A percentile compares a stretch with the other conserved stretches of the same genome.
These are phyloP conservation scores for Nicotiana attenuata DNA, from an alignment of 257 asterid genomes.

Conservation along the genomic window DNA sequence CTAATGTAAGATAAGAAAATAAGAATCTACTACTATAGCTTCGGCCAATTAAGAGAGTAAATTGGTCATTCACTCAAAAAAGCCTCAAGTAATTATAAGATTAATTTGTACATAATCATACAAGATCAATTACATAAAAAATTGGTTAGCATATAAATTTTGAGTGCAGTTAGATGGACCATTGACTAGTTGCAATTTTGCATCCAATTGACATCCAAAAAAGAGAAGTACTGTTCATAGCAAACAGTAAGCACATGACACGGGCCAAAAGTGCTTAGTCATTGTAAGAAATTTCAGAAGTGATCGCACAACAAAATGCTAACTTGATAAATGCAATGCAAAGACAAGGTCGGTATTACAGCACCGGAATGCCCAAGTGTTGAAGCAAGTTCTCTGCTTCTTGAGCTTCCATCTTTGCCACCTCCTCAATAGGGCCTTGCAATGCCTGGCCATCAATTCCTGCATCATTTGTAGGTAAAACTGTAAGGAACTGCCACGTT, in stretches of 20 bases:
- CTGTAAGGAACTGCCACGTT: conserved; percentile 1
- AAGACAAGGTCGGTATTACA: not conserved
- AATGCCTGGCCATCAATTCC: conserved; percentile 37
- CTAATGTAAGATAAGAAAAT: not conserved
- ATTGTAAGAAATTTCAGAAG: not conserved
- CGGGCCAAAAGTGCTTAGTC: not conserved
- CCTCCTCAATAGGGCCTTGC: conserved; percentile 73
- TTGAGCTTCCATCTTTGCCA: conserved; percentile 66
- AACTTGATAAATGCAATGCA: conserved; percentile 2
- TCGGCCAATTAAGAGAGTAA: not conserved
- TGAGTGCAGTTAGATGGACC: not conserved
- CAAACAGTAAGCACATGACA: not conserved
- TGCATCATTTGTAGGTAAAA: conserved; percentile 11
- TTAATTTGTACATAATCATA: not conserved
- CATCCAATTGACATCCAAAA: not conserved
- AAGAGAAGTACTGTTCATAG: not conserved
- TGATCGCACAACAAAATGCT: not conserved
- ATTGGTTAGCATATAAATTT: not conserved
- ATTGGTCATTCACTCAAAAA: not conserved
- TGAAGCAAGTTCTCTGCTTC: conserved; percentile 64
- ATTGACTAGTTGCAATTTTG: not conserved
- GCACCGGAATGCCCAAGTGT: conserved; percentile 61
- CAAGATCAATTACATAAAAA: not conserved
- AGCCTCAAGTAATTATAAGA: not conserved
- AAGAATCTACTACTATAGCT: not conserved